A percentile compares a stretch with the other conserved stretches of the same genome.
These are phyloP conservation scores for Lactifluus echinatus DNA, from an alignment of 768 basidiomycete species.

Conservation along the genomic window DNA sequence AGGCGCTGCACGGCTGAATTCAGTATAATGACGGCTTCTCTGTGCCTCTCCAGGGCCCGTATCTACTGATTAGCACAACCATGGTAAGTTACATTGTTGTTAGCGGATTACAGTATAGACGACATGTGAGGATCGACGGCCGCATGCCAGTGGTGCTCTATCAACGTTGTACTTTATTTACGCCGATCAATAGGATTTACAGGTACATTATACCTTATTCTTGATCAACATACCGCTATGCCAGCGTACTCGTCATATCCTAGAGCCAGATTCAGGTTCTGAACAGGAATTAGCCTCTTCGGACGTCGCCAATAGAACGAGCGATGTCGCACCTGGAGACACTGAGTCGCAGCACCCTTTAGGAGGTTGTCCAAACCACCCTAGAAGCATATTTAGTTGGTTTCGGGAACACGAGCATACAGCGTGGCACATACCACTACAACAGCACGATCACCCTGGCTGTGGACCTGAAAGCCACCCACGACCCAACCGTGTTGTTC, in stretches of 20 bases:
- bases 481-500: slow-evolving; percentile 83
- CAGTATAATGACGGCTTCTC: slow-evolving; percentile 1
- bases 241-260: slow-evolving; percentile 82
- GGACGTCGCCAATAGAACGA: neutral
- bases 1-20: neutral
- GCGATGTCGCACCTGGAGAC: slow-evolving; percentile 64
- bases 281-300: neutral
- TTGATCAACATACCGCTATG: slow-evolving; percentile 38
- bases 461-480: slow-evolving; percentile 92
- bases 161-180: too few species aligned
- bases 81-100: neutral
- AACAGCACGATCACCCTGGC: slow-evolving; percentile 81
- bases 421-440: slow-evolving; percentile 59
- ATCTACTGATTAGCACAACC: neutral
- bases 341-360: slow-evolving; percentile 99
- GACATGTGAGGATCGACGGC: neutral
- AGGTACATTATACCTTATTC: neutral
- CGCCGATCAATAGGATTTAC: neutral
- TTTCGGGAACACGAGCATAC: neutral
- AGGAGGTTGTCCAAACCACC: slow-evolving; percentile 94
- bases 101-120: neutral
- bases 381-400: slow-evolving; percentile 31
- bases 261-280: slow-evolving; percentile 88
- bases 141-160: neutral
- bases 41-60: neutral